Percentiles rank a stretch among this genome's conserved stretches.
phyloP scores from a whole-genome alignment of 495 filamentous ascomycete species.

The Sordaria brevicollis region DNA sequence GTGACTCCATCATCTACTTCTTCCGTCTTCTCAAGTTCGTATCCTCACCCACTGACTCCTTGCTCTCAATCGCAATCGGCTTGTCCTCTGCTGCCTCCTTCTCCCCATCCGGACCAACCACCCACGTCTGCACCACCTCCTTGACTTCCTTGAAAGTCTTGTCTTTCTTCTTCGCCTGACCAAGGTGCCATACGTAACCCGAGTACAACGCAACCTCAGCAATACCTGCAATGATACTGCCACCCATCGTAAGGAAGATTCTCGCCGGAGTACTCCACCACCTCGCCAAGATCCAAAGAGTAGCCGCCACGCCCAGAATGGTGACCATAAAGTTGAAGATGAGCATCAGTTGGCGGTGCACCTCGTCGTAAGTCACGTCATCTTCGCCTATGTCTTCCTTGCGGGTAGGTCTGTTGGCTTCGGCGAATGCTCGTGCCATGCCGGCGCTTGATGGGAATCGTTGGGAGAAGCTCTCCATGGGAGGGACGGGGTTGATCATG shows the following conservation, averaged over 20 bases:
- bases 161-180: conserved; percentile 58
- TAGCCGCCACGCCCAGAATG: conserved; percentile 56
- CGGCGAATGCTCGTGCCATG: conserved; percentile 40
- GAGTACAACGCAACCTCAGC: conserved; percentile 84
- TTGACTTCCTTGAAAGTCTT: conserved; percentile 59
- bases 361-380: conserved; percentile 52
- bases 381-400: conserved; percentile 38
- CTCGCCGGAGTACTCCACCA: conserved; percentile 61
- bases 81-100: conserved; percentile 24
- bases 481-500: conserved; percentile 53
- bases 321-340: conserved; percentile 67
- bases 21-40: conserved; percentile 22
- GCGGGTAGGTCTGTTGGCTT: conserved; percentile 28
- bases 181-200: conserved; percentile 71
- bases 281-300: conserved; percentile 62
- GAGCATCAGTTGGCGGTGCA: conserved; percentile 65
- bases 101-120: conserved; percentile 43
- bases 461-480: conserved; percentile 45
- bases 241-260: conserved; percentile 58
- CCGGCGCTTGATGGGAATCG: conserved; percentile 41
- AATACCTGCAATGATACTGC: conserved; percentile 61
- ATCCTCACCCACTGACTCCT: conserved; percentile 7
- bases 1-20: conserved; percentile 2
- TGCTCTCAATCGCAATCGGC: conserved; percentile 18
- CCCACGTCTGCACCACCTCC: conserved; percentile 56